Base-by-base conservation (phyloP, 116 monocot genomes). In the Dioscorea cayenensis region DNA sequence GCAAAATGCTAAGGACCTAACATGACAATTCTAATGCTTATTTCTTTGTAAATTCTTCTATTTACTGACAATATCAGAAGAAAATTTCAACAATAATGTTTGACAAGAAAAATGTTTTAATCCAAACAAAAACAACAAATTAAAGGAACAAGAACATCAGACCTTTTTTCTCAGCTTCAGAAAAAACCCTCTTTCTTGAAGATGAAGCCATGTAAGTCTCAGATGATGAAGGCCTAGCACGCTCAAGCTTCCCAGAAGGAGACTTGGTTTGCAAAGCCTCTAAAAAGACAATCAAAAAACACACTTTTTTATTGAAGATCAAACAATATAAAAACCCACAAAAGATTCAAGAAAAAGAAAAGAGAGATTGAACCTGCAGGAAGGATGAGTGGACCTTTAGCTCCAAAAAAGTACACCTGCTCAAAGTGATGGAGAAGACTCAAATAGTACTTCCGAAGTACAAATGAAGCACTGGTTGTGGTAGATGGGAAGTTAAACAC, bases 401-500 rank as follows among this genome's bases (percentile, higher is more conserved):
- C 32, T 11, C 88, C 22, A 66, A 88, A 88, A 72, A 80, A 84
- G 63, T 92, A 86, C 50, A 92, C 86, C 68, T 92, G 85, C 66
- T 92, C 92, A 52, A 84, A 92, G 71, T 92, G 92, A 49, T 84
- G 73, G 65, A 92, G 83, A 32, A 92, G 86, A 63, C 86, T 88
- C 14, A 92, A 36, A 67, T 92, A 92, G 64, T 92, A 94, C 75
- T 86, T 94, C 69, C 87, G 78, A 27, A 94, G 74, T 32, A 94
- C 94, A 66, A 83, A 94, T 25, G 94, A 94, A 35, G 94, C 94
- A 64, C 94, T 94, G 17, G 94, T 94, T 16, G 89, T 89, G 7
- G 89, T 94, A 13, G 89, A 49, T 18, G 94, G 89, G 50, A 94
- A 94, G 35, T 73, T 72, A 64, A 89, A 94, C 19, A 70, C 59